Percentiles rank a stretch among this genome's conserved stretches.
Evolutionary conservation across 768 basidiomycete species (phyloP).

Genomic region (Lyophyllum atratum): DNA sequence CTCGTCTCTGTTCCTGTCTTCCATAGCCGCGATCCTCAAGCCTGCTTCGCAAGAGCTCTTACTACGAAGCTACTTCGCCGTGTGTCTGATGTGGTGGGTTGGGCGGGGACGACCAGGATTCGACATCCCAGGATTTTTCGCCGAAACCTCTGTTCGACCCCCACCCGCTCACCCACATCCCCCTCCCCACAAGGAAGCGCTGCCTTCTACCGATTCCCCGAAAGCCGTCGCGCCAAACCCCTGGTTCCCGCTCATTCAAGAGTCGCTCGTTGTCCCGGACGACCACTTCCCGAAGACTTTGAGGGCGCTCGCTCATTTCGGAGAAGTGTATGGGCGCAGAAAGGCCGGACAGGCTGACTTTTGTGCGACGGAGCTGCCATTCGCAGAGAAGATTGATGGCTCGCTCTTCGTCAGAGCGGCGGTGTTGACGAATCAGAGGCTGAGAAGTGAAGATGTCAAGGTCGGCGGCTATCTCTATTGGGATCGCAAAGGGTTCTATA

Average conservation of each 20-base stretch:
- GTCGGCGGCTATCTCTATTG: neutral
- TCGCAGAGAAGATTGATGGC: slow-evolving; percentile 52
- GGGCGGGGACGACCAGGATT: slow-evolving; percentile 55
- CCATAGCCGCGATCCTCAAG: slow-evolving; percentile 42
- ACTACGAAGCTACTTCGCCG: slow-evolving; percentile 59
- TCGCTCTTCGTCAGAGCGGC: slow-evolving; percentile 42
- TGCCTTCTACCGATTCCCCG: slow-evolving; percentile 31
- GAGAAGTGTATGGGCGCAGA: slow-evolving; percentile 31
- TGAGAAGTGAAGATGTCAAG: neutral
- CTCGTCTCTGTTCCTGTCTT: slow-evolving; percentile 61
- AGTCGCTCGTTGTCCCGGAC: slow-evolving; percentile 56
- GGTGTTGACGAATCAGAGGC: neutral
- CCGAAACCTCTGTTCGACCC: slow-evolving; percentile 22
- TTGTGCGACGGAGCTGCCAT: slow-evolving; percentile 37
- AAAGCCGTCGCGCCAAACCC: slow-evolving; percentile 47
- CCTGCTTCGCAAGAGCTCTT: slow-evolving; percentile 49
- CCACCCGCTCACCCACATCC: slow-evolving; percentile 21
- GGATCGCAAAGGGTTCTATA: slow-evolving; percentile 10
- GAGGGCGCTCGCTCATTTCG: slow-evolving; percentile 38
- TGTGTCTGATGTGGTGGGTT: slow-evolving; percentile 54
- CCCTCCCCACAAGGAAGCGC: slow-evolving; percentile 22
- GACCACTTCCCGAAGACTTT: slow-evolving; percentile 46
- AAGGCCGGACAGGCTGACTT: slow-evolving; percentile 20
- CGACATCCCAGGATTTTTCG: slow-evolving; percentile 52
- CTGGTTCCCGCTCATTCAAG: slow-evolving; percentile 60